These are phyloP conservation scores for Cercophora scortea DNA, from an alignment of 495 filamentous ascomycete genomes.

Conservation along the genomic window DNA sequence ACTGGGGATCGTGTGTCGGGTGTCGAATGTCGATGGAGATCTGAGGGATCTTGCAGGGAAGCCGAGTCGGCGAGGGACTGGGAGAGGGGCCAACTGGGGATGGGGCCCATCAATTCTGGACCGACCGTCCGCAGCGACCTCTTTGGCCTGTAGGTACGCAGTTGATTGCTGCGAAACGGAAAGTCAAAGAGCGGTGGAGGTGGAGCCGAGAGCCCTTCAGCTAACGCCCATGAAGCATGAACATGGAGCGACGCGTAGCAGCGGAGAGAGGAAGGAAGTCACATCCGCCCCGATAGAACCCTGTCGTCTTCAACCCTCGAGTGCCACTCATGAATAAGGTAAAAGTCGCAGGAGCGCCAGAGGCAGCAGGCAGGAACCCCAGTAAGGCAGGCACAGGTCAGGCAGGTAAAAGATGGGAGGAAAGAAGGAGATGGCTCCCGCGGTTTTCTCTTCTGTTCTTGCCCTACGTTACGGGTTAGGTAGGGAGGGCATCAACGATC, in stretches of 20 bases:
- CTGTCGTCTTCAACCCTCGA: not conserved
- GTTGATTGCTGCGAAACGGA: not conserved
- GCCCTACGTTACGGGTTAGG: not conserved
- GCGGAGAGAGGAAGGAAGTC: conserved; percentile 2
- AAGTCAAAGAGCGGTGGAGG: conserved; percentile 11
- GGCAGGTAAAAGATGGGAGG: not conserved
- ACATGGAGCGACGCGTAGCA: too few relatives aligned
- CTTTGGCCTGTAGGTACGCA: too few relatives aligned
- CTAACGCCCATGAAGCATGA: not conserved
- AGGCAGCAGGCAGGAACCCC: too few relatives aligned
- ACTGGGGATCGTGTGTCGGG: too few relatives aligned
- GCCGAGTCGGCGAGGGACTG: conserved; percentile 2
- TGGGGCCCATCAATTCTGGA: conserved; percentile 2
- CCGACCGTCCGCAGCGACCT: not conserved
- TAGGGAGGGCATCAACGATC: too few relatives aligned
- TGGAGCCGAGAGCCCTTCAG: not conserved
- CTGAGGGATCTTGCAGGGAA: conserved; percentile 3
- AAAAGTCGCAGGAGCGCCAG: too few relatives aligned
- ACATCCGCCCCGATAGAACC: conserved; percentile 8
- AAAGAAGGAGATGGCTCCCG: not conserved
- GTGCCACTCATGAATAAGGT: not conserved
- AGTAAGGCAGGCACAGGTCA: not conserved
- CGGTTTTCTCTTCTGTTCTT: not conserved
- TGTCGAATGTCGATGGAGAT: not conserved
- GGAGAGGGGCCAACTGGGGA: not conserved